A percentile compares a stretch with the other conserved stretches of the same genome.
These are phyloP conservation scores for Aaosphaeria pasadenensis DNA, from an alignment of 2,329 filamentous ascomycete species.

Conservation along the genomic window DNA sequence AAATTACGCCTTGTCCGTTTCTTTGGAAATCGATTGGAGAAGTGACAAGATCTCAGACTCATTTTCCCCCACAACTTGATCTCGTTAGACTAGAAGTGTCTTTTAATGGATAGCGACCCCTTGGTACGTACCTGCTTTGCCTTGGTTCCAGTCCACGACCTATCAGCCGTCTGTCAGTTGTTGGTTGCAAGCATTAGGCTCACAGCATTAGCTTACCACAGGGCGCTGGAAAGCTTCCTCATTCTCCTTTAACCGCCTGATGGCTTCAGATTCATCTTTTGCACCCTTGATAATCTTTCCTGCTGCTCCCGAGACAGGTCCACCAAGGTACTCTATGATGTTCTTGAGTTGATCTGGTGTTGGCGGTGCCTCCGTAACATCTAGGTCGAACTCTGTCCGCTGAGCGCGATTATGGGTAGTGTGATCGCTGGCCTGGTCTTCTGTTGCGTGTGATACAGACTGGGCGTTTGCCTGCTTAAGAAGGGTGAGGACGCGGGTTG, in stretches of 20 bases:
- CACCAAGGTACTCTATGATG: conserved; percentile 78
- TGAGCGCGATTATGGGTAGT: conserved; percentile 56
- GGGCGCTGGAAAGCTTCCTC: conserved; percentile 69
- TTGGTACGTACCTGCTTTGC: conserved; percentile 60
- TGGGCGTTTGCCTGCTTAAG: conserved; percentile 78
- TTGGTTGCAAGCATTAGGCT: background rate
- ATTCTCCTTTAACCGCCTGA: conserved; percentile 74
- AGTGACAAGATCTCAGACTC: conserved; percentile 88
- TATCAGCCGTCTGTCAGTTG: conserved; percentile 7
- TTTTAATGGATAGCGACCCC: background rate
- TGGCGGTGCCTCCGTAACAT: conserved; percentile 75
- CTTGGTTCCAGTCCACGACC: conserved; percentile 90
- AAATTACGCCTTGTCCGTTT: conserved; percentile 20
- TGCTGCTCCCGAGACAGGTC: conserved; percentile 46
- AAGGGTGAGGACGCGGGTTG: conserved; percentile 68
- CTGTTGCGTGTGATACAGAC: conserved; percentile 64
- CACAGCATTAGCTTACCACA: conserved; percentile 55
- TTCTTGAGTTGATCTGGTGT: conserved; percentile 79
- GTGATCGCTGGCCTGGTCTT: conserved; percentile 71
- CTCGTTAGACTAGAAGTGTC: conserved; percentile 7
- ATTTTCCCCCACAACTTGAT: conserved; percentile 64
- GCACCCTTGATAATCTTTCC: conserved; percentile 73
- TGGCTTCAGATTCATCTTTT: conserved; percentile 68
- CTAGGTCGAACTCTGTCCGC: conserved; percentile 77
- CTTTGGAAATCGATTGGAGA: conserved; percentile 58